Evolutionary conservation across 768 basidiomycete species (phyloP), one percentile per base, ranked within the genome.

Genomic region (Kwoniella botswanensis): DNA sequence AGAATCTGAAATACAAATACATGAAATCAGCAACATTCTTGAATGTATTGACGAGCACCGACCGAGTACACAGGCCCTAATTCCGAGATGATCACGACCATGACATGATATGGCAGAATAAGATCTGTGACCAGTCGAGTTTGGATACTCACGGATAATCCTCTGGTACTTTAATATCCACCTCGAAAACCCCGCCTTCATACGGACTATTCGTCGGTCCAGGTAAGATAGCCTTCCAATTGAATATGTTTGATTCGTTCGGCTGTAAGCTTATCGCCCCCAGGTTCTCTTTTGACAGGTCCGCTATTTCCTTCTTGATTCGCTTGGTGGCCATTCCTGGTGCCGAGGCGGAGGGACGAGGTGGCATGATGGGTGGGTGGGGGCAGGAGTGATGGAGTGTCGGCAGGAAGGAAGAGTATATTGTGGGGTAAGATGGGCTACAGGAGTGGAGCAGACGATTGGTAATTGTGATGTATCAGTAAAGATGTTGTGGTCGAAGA

Each of bases 261-360:
- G 81, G 81, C 11, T 71, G 65, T 13, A 83, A 70, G 3, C 70
- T 71, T 53, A 83, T 83, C 15, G 61, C 75, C 3, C 81, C 82
- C 4, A 79, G 71, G 24, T 80, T 69, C 65, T 82, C 82, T 63
- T 78, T 79, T 6, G 78, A 75, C 3, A 83, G 64, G 61, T 83
- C 81, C 15, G 79, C 71, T 15, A 83, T 82, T 73, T 83, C 82
- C 56, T 81, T 82, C 71, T 83, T 81, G 64, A 83, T 81, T 22
- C 82, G 69, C 68, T 83, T 83, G 42, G 73, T 65, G 26, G 79
- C 80, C 62, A 63, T 70, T 9, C 56, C 63, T 6, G 63, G 68
- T 15, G 61, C 68, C 13, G 50, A 55, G 18, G 67, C 43, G 5
- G 67, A 50, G 26, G 29, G n/a, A 11, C 55, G 22, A 3, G 68